Base-by-base conservation (phyloP, 2,329 filamentous ascomycete species). In the Thelonectria olida region DNA sequence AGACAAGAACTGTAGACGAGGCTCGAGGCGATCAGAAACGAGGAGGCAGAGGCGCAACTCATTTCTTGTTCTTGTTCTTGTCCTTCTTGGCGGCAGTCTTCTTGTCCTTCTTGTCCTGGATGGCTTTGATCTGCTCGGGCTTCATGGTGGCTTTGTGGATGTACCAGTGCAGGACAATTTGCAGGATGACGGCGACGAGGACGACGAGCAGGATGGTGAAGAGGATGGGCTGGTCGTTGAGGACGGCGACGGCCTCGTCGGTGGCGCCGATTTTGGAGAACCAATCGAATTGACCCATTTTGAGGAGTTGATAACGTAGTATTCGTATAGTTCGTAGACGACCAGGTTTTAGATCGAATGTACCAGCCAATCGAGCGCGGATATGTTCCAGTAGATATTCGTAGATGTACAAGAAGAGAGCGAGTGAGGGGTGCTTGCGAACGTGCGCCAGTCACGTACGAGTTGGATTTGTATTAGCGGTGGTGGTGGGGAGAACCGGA, bases 141-240 rank as follows among this genome's bases (percentile, higher is more conserved):
- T 88, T 88, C 77, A 86, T 64, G 19, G 86, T 88, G 59, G 84
- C 85, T 70, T 78, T 82, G 75, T 87, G 84, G 70, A 88, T 88
- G 76, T 81, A 87, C 83, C 83, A 87, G 54, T 85, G 74, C 49
- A 88, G 75, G 9, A 79, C 68, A 58, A 73, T 74, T 67, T 87
- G 78, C 8, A 82, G 71, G 62, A 78, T 79, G 51, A 87, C 68
- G 61, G 76, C 76, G 70, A 85, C 70, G 57, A 88, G 78, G 61
- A 85, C 84, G 72, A 86, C 73, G 64, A 88, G 64, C 61, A 88
- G 82, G 64, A 84, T 83, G 65, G 80, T 84, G 77, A 88, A 87
- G 54, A 88, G 78, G 62, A 83, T 77, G 20, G 86, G 85, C 74
- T 88, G 86, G 70, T 88, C 85, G 77, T 88, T 88, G 72, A 88